A percentile compares a stretch with the other conserved stretches of the same genome.
These are phyloP conservation scores for Hortaea werneckii DNA, from an alignment of 2,329 filamentous ascomycete genomes.

Conservation along the genomic window DNA sequence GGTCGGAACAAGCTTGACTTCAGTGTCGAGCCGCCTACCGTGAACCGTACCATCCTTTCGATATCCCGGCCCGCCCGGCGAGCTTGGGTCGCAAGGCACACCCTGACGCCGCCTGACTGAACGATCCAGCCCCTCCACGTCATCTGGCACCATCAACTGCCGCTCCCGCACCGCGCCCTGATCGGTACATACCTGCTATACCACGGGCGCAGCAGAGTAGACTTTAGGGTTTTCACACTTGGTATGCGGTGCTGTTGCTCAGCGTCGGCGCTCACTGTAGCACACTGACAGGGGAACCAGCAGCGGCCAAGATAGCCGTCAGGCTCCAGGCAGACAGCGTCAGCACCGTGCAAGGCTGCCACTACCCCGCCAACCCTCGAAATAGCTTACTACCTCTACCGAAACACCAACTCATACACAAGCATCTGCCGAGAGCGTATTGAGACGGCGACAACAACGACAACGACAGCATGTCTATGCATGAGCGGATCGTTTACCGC, in stretches of 20 bases:
- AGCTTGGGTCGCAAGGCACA: no score
- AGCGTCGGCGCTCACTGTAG: background rate
- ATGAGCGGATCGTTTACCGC: conserved; percentile 29
- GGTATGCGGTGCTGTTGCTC: background rate
- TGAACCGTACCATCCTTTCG: no score
- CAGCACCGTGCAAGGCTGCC: background rate
- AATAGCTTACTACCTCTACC: background rate
- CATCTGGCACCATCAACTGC: no score
- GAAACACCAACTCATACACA: no score
- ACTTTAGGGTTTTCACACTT: no score
- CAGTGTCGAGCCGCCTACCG: background rate
- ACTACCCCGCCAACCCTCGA: background rate
- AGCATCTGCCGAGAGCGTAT: background rate
- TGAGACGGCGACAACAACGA: background rate
- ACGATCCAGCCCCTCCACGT: no score
- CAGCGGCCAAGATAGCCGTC: background rate
- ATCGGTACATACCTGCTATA: no score
- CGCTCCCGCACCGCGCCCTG: no score
- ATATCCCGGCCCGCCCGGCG: no score
- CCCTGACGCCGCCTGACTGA: no score
- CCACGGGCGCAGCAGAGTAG: no score
- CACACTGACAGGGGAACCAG: background rate
- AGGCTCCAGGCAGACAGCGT: background rate
- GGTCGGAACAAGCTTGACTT: background rate
- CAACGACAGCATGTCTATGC: conserved; percentile 28